Evolutionary conservation across 495 filamentous ascomycete species (phyloP).

Genomic region (Astrothelium macrocarpum): DNA sequence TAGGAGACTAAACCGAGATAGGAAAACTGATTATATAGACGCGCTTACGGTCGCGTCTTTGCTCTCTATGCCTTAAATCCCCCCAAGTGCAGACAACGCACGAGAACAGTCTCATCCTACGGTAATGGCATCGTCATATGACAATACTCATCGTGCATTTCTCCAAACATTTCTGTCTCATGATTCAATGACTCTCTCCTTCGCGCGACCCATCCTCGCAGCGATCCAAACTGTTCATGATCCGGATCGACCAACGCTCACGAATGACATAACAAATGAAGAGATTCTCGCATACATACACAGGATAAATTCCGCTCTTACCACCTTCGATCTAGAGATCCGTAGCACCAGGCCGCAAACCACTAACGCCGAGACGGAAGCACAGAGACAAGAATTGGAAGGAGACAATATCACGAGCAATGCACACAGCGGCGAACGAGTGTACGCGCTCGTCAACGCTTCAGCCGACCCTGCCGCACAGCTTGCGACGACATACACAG

Average conservation of each 20-base stretch:
- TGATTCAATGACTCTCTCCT: slow-evolving; percentile 61
- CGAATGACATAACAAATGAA: slow-evolving; percentile 54
- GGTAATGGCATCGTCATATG: slow-evolving; percentile 20
- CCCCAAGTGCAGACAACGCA: background rate
- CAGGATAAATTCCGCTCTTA: slow-evolving; percentile 59
- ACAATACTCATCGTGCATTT: slow-evolving; percentile 81
- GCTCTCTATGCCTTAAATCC: background rate
- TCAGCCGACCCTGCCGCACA: slow-evolving; percentile 75
- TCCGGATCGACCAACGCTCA: slow-evolving; percentile 35
- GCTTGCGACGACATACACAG: slow-evolving; percentile 66
- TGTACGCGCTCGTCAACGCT: slow-evolving; percentile 80
- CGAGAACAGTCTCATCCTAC: background rate
- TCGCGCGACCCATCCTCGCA: slow-evolving; percentile 64
- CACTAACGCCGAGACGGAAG: background rate
- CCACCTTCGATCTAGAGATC: slow-evolving; percentile 79
- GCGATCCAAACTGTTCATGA: slow-evolving; percentile 56
- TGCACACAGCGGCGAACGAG: slow-evolving; percentile 18
- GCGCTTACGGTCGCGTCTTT: background rate
- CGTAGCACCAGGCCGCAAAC: slow-evolving; percentile 58
- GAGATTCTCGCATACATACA: slow-evolving; percentile 60
- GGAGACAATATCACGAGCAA: background rate
- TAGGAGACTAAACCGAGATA: background rate
- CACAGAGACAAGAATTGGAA: background rate
- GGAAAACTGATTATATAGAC: slow-evolving; percentile 3
- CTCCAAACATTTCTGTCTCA: slow-evolving; percentile 80